Evolutionary conservation across 805 yeast species (phyloP).

Genomic region (Torulaspora quercuum): DNA sequence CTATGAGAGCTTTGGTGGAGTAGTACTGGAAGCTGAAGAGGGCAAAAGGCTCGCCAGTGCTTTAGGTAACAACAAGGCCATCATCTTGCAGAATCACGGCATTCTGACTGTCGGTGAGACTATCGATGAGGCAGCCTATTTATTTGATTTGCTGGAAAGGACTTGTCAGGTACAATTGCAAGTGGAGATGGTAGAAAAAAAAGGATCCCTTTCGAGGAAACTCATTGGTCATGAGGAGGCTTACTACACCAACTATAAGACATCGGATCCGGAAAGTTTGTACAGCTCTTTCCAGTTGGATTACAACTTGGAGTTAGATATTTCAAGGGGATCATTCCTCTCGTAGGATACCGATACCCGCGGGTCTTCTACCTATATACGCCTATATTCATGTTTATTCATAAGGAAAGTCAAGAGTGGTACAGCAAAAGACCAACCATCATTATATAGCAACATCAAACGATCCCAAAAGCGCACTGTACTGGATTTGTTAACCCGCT

Average conservation of each 20-base stretch:
- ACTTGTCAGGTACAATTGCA: conserved; percentile 59
- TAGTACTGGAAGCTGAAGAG: conserved; percentile 62
- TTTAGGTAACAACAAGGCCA: conserved; percentile 53
- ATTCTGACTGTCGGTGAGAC: conserved; percentile 65
- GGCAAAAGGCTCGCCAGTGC: conserved; percentile 59
- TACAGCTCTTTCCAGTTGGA: conserved; percentile 72
- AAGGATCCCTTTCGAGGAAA: conserved; percentile 40
- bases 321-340: conserved; percentile 24
- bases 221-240: conserved; percentile 60
- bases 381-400: background rate
- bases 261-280: conserved; percentile 61
- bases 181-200: conserved; percentile 51
- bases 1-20: conserved; percentile 69
- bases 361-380: too few relatives aligned
- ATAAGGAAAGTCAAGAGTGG: too few relatives aligned
- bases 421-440: too few relatives aligned
- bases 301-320: conserved; percentile 43
- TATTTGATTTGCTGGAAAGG: conserved; percentile 59
- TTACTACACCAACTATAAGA: conserved; percentile 54
- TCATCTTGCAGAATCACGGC: conserved; percentile 68
- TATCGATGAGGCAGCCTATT: conserved; percentile 68
- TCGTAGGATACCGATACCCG: background rate
- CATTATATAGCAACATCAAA: background rate
- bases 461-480: too few relatives aligned
- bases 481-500: background rate